Base-by-base conservation (phyloP, 202 grass and related monocot species). In the Schoenoplectus triqueter region DNA sequence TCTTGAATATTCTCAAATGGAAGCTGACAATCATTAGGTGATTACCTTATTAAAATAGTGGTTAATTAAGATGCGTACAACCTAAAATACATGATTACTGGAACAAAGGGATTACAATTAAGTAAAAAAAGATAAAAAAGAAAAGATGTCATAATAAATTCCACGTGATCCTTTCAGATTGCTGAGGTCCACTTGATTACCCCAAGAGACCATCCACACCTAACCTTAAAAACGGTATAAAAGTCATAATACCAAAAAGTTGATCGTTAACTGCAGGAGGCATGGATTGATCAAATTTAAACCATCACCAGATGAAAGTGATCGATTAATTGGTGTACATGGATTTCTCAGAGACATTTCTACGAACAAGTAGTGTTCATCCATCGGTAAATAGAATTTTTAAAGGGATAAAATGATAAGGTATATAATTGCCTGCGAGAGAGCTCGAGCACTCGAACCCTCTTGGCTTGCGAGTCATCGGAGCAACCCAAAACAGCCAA, bases 371-470 rank as follows among this genome's bases (percentile, higher is more conserved):
- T 18, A 52, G 6, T 71, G n/a, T 64, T 64, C 79, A 64, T 7
- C 3, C 19, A 69, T 31, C 8, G 20, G 3, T 50, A 76, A 66
- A 44, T 20, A 39, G 18, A 50, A 56, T 0, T 50, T 61, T 5
- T 20, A 39, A 2, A 78, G 41, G 13, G 6, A 66, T 15, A 42
- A 39, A 62, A 10, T 56, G n/a, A 17, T 31, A 67, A 83, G 85
- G 59, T 13, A 57, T 54, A 81, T 74, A n/a, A 87, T 92, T 98
- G 91, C 95, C 93, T 98, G 71, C 95, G 88, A 87, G 96, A 91
- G 93, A 92, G 92, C 87, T 94, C 63, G 86, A 99, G 93, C 83
- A 99, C 48, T 84, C 91, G 96, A 77, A 94, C 93, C 84, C 93
- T 90, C 84, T 85, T 94, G 5, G 88, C 88, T 85, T 95, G 96